Conservation (phyloP, 2,329 filamentous ascomycete genomes). For the Sporothrix luriei region DNA sequence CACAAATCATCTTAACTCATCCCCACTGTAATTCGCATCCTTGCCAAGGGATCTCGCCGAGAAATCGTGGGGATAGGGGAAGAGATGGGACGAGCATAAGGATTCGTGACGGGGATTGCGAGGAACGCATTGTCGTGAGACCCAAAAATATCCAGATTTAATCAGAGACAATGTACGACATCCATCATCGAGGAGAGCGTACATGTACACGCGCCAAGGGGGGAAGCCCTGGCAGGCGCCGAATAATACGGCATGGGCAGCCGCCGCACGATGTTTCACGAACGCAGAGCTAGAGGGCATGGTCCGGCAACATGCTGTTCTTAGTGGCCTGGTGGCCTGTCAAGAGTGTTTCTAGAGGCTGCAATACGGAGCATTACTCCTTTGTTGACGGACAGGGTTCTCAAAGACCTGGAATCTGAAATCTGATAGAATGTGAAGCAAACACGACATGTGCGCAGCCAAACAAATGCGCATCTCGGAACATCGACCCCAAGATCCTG, state of each 20-base stretch:
- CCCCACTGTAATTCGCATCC: neutral
- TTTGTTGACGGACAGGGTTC: neutral
- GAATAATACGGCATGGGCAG: neutral
- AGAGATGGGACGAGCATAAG: slow-evolving; percentile 18
- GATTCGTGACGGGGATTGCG: neutral
- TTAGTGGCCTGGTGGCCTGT: slow-evolving; percentile 4
- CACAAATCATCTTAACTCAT: neutral
- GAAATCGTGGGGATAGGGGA: slow-evolving; percentile 5
- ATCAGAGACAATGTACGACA: neutral
- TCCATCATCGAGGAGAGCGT: neutral
- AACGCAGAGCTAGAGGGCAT: slow-evolving; percentile 16
- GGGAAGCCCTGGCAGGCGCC: neutral
- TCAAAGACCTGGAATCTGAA: neutral
- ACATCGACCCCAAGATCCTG: neutral
- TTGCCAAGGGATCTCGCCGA: slow-evolving; percentile 1
- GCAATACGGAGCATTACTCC: neutral
- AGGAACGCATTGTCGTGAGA: neutral
- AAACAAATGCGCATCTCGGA: slow-evolving; percentile 2
- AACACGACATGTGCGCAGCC: slow-evolving; percentile 5
- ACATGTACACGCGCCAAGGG: neutral
- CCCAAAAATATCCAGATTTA: neutral
- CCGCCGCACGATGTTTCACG: slow-evolving; percentile 24
- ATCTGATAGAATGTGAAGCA: slow-evolving; percentile 18
- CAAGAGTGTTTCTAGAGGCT: neutral
- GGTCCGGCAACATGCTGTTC: neutral